Percentiles rank a stretch among this genome's conserved stretches.
Evolutionary conservation across 2,329 filamentous ascomycete species (phyloP).

Genomic region (Botrytis elliptica): DNA sequence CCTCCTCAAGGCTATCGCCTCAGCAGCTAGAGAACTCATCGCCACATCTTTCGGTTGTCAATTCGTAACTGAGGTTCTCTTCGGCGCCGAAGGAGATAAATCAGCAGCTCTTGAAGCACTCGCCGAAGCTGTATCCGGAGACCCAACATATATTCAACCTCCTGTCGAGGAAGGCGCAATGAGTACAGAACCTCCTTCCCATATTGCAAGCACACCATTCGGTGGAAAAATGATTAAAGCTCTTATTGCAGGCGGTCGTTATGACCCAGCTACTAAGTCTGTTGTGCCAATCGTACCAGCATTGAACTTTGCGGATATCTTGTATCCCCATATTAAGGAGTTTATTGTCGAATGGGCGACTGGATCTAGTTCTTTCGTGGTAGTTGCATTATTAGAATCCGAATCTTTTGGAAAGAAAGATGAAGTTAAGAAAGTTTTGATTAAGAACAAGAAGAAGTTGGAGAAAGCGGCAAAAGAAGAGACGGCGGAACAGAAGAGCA

Average conservation of each 20-base stretch:
- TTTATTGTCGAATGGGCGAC: conserved; percentile 81
- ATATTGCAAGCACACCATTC: conserved; percentile 60
- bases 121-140: conserved; percentile 60
- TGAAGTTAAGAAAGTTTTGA: conserved; percentile 67
- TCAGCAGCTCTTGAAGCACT: conserved; percentile 68
- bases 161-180: conserved; percentile 42
- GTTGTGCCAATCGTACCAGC: conserved; percentile 71
- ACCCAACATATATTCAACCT: conserved; percentile 44
- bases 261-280: conserved; percentile 70
- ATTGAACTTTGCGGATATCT: conserved; percentile 73
- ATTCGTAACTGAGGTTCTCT: conserved; percentile 77
- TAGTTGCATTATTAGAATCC: conserved; percentile 77
- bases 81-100: conserved; percentile 75
- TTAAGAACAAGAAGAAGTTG: conserved; percentile 69
- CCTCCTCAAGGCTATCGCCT: conserved; percentile 70
- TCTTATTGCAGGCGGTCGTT: conserved; percentile 84
- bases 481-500: conserved; percentile 53
- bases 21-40: conserved; percentile 66
- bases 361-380: conserved; percentile 80
- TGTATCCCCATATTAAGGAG: conserved; percentile 80
- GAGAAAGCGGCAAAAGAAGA: conserved; percentile 64
- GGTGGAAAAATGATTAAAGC: conserved; percentile 87
- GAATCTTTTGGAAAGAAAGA: conserved; percentile 65
- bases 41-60: conserved; percentile 82
- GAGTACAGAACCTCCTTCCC: conserved; percentile 38